Evolutionary conservation across 2,329 filamentous ascomycete species (phyloP).

Genomic region (Beauveria pseudobassiana): DNA sequence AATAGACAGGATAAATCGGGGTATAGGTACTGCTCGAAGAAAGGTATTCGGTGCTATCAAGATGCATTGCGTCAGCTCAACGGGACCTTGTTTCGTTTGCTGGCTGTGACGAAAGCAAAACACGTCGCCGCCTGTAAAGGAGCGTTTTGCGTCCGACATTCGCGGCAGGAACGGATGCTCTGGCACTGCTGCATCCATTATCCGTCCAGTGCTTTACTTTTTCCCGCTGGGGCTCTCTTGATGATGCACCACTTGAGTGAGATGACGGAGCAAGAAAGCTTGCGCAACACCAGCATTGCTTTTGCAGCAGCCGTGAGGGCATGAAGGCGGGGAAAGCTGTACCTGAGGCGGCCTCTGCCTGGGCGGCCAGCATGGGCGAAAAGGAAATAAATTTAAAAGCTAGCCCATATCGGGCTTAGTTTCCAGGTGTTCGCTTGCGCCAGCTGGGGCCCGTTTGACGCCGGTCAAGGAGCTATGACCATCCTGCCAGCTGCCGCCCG

Average conservation of each 20-base stretch:
- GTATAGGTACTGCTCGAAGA: not conserved
- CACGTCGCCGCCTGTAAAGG: not conserved
- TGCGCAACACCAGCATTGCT: constrained; percentile 1
- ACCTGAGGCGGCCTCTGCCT: not conserved
- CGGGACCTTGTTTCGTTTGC: not conserved
- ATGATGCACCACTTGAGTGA: not conserved
- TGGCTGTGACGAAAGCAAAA: not conserved
- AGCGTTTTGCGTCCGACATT: not conserved
- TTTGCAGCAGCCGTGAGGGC: constrained; percentile 5
- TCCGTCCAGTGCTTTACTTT: constrained; percentile 4
- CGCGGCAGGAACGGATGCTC: not conserved
- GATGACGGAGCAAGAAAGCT: not conserved
- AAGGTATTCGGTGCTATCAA: not conserved
- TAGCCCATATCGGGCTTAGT: not conserved
- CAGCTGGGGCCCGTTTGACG: constrained; percentile 3
- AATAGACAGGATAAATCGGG: not conserved
- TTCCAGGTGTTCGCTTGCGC: not conserved
- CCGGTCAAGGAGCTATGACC: constrained; percentile 8
- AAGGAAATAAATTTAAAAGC: constrained; percentile 2
- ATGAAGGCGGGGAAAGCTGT: not conserved
- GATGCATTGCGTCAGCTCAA: not conserved
- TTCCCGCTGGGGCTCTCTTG: constrained; percentile 3
- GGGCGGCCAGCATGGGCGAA: not conserved
- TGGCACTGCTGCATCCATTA: not conserved
- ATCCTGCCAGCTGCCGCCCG: constrained; percentile 5